Percentiles rank a stretch among this genome's conserved stretches.
Evolutionary conservation across 208 protist genomes (phyloP).

Genomic region (Trypanosoma rangeli): DNA sequence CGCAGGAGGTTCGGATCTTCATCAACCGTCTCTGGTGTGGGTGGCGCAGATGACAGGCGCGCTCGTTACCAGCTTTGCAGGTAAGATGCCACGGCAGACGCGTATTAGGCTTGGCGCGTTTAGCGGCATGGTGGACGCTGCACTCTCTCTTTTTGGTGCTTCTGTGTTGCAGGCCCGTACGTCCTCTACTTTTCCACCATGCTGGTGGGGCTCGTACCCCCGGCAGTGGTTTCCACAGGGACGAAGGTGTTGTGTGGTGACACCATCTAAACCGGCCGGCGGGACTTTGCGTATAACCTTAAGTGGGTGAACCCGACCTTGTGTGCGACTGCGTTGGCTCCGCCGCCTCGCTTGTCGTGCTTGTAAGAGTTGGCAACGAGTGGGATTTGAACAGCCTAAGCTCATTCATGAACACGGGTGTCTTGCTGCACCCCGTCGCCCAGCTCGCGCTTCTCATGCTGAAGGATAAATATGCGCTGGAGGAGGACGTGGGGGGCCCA

Average conservation of each 20-base stretch:
- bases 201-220: slow-evolving; percentile 51
- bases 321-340: slow-evolving; percentile 58
- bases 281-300: slow-evolving; percentile 53
- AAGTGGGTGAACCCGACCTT: slow-evolving; percentile 75
- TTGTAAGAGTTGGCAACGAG: slow-evolving; percentile 37
- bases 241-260: slow-evolving; percentile 69
- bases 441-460: slow-evolving; percentile 24
- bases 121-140: slow-evolving; percentile 26
- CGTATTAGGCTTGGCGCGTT: slow-evolving; percentile 30
- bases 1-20: slow-evolving; percentile 48
- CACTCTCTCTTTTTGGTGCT: slow-evolving; percentile 7
- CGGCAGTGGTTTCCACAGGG: slow-evolving; percentile 41
- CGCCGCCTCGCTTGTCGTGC: slow-evolving; percentile 33
- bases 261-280: slow-evolving; percentile 39
- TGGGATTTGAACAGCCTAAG: slow-evolving; percentile 35
- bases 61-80: slow-evolving; percentile 22
- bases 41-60: slow-evolving; percentile 46
- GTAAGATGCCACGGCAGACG: slow-evolving; percentile 24
- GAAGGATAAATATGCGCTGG: slow-evolving; percentile 30
- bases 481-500: slow-evolving; percentile 5
- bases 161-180: slow-evolving; percentile 6
- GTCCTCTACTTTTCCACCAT: slow-evolving; percentile 29
- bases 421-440: slow-evolving; percentile 28
- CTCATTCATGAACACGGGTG: slow-evolving; percentile 34
- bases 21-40: slow-evolving; percentile 31